A percentile compares a stretch with the other conserved stretches of the same genome.
phyloP scores from a whole-genome alignment of 2,329 filamentous ascomycete species.

The Penicillium sp. region DNA sequence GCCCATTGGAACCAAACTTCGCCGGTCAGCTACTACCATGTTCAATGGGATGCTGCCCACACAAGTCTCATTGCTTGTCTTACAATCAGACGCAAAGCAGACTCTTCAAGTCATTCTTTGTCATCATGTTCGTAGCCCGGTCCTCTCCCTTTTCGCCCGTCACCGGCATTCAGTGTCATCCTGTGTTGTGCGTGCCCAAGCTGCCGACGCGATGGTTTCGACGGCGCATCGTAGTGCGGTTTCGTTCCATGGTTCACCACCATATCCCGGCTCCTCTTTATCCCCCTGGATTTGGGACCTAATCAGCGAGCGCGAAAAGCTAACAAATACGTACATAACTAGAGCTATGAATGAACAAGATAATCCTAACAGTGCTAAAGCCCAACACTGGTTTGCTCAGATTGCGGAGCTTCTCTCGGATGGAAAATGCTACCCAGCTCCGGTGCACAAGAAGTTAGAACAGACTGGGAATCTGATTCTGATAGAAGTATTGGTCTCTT shows the following conservation, averaged over 20 bases:
- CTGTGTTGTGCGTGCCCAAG: slow-evolving; percentile 4
- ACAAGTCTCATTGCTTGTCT: background rate
- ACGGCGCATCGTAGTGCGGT: slow-evolving; percentile 27
- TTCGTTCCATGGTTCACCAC: slow-evolving; percentile 38
- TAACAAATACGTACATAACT: background rate
- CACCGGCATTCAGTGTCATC: background rate
- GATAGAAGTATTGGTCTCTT: slow-evolving; percentile 67
- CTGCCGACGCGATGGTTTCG: slow-evolving; percentile 17
- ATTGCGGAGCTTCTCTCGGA: slow-evolving; percentile 73
- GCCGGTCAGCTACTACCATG: background rate
- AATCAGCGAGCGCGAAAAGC: slow-evolving; percentile 14
- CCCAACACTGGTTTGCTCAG: slow-evolving; percentile 76
- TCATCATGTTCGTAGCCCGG: slow-evolving; percentile 11
- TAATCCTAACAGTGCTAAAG: too few species aligned
- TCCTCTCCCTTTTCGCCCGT: background rate
- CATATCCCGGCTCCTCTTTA: slow-evolving; percentile 16
- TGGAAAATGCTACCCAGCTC: slow-evolving; percentile 58
- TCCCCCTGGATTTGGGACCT: slow-evolving; percentile 10
- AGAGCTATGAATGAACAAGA: slow-evolving; percentile 72
- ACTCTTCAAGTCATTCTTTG: slow-evolving; percentile 6
- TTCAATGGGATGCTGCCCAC: background rate
- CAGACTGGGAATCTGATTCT: slow-evolving; percentile 64
- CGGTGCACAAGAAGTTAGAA: slow-evolving; percentile 60
- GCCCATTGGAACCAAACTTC: slow-evolving; percentile 12
- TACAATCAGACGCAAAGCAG: background rate